Base-by-base conservation (phyloP, 73 alveolate genomes). In the Tetrahymena elliotti region DNA sequence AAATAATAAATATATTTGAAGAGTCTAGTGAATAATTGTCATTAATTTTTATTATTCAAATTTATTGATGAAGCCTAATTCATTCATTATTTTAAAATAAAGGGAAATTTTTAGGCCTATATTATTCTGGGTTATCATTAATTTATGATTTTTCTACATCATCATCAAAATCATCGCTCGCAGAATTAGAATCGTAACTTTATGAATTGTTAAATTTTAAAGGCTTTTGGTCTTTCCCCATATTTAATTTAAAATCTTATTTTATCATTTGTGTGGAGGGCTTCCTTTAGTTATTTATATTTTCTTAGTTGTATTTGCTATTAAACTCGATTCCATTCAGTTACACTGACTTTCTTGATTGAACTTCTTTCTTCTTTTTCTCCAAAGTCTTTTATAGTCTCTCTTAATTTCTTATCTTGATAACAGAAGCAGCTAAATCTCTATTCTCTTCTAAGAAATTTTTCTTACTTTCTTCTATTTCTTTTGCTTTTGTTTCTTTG, bases 371-470 rank as follows among this genome's bases (percentile, higher is more conserved):
- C 88, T 68, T 68, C n/a, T 68, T 68, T 68, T 31, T 68, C 22
- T 68, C 88, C 34, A 68, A 22, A 68, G 88, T 36, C 38, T 68
- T 68, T 68, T n/a, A 8, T 10, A 68, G 36, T 31, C 88, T 68
- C 36, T 68, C 38, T 68, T 68, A 3, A 68, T 68, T 68, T n/a
- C 88, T n/a, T 27, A 31, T 68, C 6, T 68, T 68, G 0, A 68
- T 68, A 9, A 93, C 84, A 0, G 96, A 94, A 18, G 39, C 93
- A 11, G 96, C 96, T 22, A 94, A 31, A 94, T 94, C 96, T 33
- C 96, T 83, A 52, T 94, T 94, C 24, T 84, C 95, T 94, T 94
- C 96, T 52, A 94, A 84, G 83, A 94, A 94, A 93, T 94, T 93
- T 35, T 84, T 94, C 37, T 94, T 94, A 10, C 95, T 94, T 38